Base-by-base conservation (phyloP, 108 stramenopile genomes). In the Schizochytrium sp. region DNA sequence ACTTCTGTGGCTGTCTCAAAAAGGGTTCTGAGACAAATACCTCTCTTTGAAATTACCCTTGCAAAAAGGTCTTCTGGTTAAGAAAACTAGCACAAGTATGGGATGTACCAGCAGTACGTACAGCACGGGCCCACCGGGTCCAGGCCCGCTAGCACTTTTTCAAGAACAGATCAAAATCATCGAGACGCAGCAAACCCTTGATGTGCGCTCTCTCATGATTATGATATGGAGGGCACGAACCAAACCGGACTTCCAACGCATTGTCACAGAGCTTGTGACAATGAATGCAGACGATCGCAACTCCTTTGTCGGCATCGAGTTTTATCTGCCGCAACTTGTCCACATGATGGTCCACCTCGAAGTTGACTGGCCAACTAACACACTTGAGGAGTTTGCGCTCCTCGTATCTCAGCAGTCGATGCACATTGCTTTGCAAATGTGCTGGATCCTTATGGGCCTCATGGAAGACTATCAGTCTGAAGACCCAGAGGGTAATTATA, bases 281-380 rank as follows among this genome's bases (percentile, higher is more conserved):
- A 95, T 96, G 94, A 98, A 96, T 91, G 94, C 97, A n/a, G 96
- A 97, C 87, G 96, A 97, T 50, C 93, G 96, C 40, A 93, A 96
- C 89, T 97, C 98, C 90, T 99, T 98, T 93, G 97, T 97, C 88
- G 98, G 97, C 19, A 97, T 98, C 57, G 99, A 98, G 91, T 99
- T 98, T 88, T 99, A 98, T 92, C 95, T 99, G 61, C 99, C 99
- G 41, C 99, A 99, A 93, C 92, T 99, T 87, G 98, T 98, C 4
- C 99, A 99, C 92, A 98, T 99, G 98, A 96, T 99, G 72, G 97
- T 98, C 72, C 99, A 99, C 94, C 95, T 98, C 57, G 98, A 98
- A 90, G 96, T 95, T 4, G 95, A 97, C 73, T 96, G 97, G 97
- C 97, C 96, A 46, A 96, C 95, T 89, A 95, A 96, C 55, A 96